A percentile compares a stretch with the other conserved stretches of the same genome.
These are phyloP conservation scores for Singerocomus rubriflavus DNA, from an alignment of 1,284 basidiomycete genomes.

Conservation along the genomic window DNA sequence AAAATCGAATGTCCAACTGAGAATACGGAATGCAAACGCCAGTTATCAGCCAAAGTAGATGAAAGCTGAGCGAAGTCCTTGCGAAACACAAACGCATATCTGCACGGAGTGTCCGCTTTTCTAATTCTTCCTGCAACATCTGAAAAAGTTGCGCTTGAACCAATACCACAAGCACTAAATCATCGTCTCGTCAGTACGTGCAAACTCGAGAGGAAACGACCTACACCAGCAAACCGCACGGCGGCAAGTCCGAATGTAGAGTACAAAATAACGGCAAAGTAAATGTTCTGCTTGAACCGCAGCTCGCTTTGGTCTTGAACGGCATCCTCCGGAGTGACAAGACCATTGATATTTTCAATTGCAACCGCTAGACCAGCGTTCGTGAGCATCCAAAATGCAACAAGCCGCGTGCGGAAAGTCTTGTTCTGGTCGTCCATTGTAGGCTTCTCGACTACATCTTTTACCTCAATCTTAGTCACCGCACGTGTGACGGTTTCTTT, in stretches of 20 bases:
- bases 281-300: constrained; percentile 65
- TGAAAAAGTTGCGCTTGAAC: constrained; percentile 80
- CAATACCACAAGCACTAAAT: constrained; percentile 76
- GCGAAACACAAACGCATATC: constrained; percentile 19
- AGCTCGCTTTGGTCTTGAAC: constrained; percentile 45
- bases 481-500: constrained; percentile 93
- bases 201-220: constrained; percentile 33
- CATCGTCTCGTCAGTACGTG: constrained; percentile 15
- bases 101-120: constrained; percentile 2
- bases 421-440: constrained; percentile 91
- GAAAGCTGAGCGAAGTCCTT: constrained; percentile 29
- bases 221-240: constrained; percentile 81
- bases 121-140: constrained; percentile 73
- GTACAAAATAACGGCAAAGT: constrained; percentile 86
- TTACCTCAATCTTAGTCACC: constrained; percentile 74
- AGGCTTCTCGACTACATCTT: constrained; percentile 74
- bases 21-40: constrained; percentile 15
- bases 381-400: constrained; percentile 82
- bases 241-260: constrained; percentile 82
- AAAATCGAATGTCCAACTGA: constrained; percentile 26
- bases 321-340: constrained; percentile 47
- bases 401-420: constrained; percentile 90
- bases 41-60: constrained; percentile 35
- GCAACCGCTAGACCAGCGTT: constrained; percentile 81
- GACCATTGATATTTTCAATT: constrained; percentile 82